Conservation (phyloP, 257 asterid genomes). For the Ligustrum vulgare region DNA sequence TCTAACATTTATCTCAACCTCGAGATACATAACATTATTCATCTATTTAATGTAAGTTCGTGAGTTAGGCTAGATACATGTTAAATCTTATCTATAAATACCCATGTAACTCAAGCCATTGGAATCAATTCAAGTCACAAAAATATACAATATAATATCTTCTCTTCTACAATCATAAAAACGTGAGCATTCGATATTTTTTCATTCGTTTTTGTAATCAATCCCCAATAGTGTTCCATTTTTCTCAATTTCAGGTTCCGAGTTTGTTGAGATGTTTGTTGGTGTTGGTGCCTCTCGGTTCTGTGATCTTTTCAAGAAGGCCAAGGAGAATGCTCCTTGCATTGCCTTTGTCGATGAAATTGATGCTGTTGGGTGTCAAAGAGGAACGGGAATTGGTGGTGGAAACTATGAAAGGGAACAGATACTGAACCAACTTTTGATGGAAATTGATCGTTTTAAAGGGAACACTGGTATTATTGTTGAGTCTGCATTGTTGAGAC, state of each 20-base stretch:
- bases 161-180: too few species aligned
- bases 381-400: conserved; percentile 99
- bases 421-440: conserved; percentile 89
- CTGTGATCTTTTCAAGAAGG: conserved; percentile 98
- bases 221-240: conserved; percentile 98
- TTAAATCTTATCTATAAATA: too few species aligned
- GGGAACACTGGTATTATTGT: conserved; percentile 98
- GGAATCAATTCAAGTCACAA: too few species aligned
- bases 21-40: too few species aligned
- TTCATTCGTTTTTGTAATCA: too few species aligned
- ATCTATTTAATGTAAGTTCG: too few species aligned
- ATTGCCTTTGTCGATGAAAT: conserved; percentile 97
- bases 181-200: too few species aligned
- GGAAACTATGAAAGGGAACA: conserved; percentile 98
- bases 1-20: too few species aligned
- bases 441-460: conserved; percentile 98
- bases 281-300: conserved; percentile 99
- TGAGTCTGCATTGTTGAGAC: conserved; percentile 91
- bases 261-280: conserved; percentile 99
- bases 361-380: conserved; percentile 97
- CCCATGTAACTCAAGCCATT: too few species aligned
- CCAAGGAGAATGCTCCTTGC: conserved; percentile 98
- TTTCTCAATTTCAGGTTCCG: conserved; percentile 97
- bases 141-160: too few species aligned
- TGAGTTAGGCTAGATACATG: too few species aligned